These are phyloP conservation scores for Sporisorium reilianum DNA, from an alignment of 1,284 basidiomycete species.

Conservation along the genomic window DNA sequence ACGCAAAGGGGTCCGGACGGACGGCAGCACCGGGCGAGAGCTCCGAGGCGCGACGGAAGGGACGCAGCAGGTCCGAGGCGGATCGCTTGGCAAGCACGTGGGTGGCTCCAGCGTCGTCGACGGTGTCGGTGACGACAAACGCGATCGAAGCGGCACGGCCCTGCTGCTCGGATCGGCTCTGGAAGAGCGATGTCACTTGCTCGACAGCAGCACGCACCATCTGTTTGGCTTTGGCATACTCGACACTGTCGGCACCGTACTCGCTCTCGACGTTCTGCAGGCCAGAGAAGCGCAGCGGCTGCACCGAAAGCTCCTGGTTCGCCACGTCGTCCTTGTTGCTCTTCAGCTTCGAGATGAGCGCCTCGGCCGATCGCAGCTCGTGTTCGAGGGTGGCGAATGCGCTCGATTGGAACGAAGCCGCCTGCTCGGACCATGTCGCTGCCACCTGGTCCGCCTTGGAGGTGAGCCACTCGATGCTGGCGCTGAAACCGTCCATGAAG, in stretches of 20 bases:
- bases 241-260: constrained; percentile 38
- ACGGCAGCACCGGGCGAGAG: constrained; percentile 9
- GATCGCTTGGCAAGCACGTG: constrained; percentile 24
- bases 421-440: constrained; percentile 31
- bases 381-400: constrained; percentile 39
- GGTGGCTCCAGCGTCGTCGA: constrained; percentile 4
- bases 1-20: neutral
- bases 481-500: constrained; percentile 36
- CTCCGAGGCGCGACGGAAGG: constrained; percentile 29
- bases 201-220: constrained; percentile 32
- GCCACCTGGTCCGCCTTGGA: constrained; percentile 8
- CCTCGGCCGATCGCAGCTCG: constrained; percentile 40
- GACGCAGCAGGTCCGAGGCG: constrained; percentile 23
- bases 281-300: constrained; percentile 50
- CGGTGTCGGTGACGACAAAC: constrained; percentile 40
- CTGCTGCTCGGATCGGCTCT: constrained; percentile 28
- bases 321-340: neutral
- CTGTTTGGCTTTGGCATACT: constrained; percentile 36
- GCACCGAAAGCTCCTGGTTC: constrained; percentile 31
- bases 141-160: constrained; percentile 37
- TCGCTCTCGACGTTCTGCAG: constrained; percentile 39
- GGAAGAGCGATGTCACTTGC: constrained; percentile 24
- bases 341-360: constrained; percentile 29
- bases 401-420: constrained; percentile 30
- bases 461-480: constrained; percentile 44